These are phyloP conservation scores for Articulospora tetracladia DNA, from an alignment of 495 filamentous ascomycete genomes.

Conservation along the genomic window DNA sequence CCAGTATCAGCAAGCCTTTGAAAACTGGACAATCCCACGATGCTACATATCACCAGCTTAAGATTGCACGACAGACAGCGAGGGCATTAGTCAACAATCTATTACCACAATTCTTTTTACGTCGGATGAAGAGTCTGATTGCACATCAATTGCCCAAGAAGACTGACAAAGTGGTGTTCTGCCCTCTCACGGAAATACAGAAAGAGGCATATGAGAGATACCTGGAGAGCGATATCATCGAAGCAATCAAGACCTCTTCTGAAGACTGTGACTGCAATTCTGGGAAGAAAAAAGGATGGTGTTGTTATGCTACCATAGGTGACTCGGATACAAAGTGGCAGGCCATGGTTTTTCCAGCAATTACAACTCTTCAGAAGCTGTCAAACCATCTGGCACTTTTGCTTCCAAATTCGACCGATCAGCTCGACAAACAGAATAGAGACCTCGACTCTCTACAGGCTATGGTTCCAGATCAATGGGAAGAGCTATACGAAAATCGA, in stretches of 20 bases:
- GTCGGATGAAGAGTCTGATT: constrained; percentile 90
- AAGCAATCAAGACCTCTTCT: constrained; percentile 60
- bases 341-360: constrained; percentile 78
- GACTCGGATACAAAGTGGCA: constrained; percentile 64
- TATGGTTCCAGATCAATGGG: constrained; percentile 74
- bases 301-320: constrained; percentile 60
- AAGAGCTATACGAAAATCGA: constrained; percentile 65
- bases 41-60: constrained; percentile 81
- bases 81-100: constrained; percentile 83
- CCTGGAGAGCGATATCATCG: constrained; percentile 66
- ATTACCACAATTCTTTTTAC: constrained; percentile 87
- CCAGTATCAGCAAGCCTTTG: constrained; percentile 71
- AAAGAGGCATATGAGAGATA: constrained; percentile 81
- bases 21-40: constrained; percentile 88
- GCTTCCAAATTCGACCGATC: constrained; percentile 66
- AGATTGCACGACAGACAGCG: constrained; percentile 75
- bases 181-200: constrained; percentile 73
- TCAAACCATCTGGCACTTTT: constrained; percentile 90
- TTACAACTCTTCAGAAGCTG: constrained; percentile 77
- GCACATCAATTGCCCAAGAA: constrained; percentile 96
- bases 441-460: constrained; percentile 75
- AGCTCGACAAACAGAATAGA: constrained; percentile 72
- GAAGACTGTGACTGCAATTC: constrained; percentile 70
- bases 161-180: constrained; percentile 91
- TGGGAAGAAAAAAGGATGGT: constrained; percentile 74